Evolutionary conservation across 2,329 filamentous ascomycete genomes (phyloP), one percentile per base, ranked within the genome.

Genomic region (Beauveria sp.): DNA sequence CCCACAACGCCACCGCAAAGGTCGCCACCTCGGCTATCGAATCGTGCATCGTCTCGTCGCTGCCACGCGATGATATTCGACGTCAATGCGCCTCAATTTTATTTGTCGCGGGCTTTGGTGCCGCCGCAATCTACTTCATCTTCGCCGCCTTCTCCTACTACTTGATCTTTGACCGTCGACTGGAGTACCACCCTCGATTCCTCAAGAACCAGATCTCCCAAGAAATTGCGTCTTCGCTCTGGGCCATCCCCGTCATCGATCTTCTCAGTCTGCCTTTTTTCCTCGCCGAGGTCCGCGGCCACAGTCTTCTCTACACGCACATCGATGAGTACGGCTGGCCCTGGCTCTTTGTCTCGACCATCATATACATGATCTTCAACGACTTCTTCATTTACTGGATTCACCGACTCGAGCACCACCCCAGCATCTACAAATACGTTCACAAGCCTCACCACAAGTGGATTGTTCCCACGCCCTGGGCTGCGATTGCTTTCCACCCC

Each of bases 121-220:
- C 74, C 59, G 69, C 72, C 16, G 61, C 54, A 44, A 66, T 72
- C 37, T 92, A 91, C 78, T 89, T 88, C 70, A 66, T 86, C 65
- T 89, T 84, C 70, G 85, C 88, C 26, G 80, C 84, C 43, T 76
- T 90, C 16, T 91, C 88, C 40, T 92, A 92, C 75, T 75, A 87
- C 73, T 84, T 90, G 74, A 77, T 92, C 60, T 80, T 78, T 63
- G 77, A 80, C 67, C 70, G 73, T 18, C 74, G 76, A 14, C 70
- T 78, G 55, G 75, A 78, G 67, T 67, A 79, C 64, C 78, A 80
- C 66, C 77, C 77, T 22, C 74, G 76, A 61, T 80, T 79, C 69
- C 70, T 80, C 58, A 73, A 78, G 71, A 78, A 79, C 69, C 78
- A 80, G 65, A 68, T 78, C 59, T 70, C 71, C 56, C 75, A 72